phyloP scores from a whole-genome alignment of 192 early-diverging fungal genomes.

The Rhizophagus sp. region DNA sequence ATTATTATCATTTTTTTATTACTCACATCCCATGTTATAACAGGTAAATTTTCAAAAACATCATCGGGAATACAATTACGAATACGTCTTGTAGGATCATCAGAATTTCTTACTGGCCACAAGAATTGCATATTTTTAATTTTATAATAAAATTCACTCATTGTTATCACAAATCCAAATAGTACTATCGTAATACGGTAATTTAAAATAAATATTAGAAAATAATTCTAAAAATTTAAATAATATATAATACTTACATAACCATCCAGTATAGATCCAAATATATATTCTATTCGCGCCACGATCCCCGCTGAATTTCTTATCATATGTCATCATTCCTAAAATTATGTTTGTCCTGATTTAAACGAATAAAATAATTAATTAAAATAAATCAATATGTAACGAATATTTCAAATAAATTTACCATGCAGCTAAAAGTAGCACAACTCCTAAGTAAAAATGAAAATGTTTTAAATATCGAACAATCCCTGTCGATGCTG shows the following conservation, averaged over 20 bases:
- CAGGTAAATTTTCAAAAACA: neutral
- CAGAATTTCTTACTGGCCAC: neutral
- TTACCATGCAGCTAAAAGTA: slow-evolving; percentile 27
- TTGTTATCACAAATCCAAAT: neutral
- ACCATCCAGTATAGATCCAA: neutral
- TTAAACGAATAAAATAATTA: neutral
- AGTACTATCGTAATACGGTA: neutral
- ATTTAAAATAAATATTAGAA: neutral
- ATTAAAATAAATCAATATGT: neutral
- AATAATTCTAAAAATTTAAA: too few species aligned
- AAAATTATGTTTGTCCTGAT: neutral
- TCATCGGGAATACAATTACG: neutral
- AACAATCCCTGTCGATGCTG: slow-evolving; percentile 6
- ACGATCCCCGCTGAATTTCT: too few species aligned
- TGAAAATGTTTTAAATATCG: slow-evolving; percentile 16
- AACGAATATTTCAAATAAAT: neutral
- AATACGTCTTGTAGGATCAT: neutral
- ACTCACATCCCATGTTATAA: neutral
- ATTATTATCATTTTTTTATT: neutral
- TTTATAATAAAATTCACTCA: slow-evolving; percentile 10
- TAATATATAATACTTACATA: neutral
- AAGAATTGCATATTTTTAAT: slow-evolving; percentile 10
- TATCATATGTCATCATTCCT: neutral
- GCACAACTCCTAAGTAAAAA: neutral
- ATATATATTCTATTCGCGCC: neutral